Conservation (phyloP, 73 alveolate genomes). For the Symbiodinium natans region DNA sequence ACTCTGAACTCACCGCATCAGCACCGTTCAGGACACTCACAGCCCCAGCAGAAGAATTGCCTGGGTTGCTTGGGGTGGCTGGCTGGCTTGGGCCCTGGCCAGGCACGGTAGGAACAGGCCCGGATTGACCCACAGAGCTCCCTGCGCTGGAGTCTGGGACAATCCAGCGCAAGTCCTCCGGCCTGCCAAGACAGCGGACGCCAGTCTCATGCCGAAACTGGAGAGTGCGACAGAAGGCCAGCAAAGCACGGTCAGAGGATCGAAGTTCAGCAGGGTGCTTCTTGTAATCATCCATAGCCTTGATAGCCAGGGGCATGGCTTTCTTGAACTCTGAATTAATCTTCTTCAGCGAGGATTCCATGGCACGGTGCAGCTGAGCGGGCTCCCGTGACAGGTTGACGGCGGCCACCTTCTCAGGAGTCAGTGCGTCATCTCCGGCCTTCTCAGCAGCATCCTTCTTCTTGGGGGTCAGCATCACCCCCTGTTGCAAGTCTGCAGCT, state of each 20-base stretch:
- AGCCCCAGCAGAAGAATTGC: no score
- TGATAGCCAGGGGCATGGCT: neutral
- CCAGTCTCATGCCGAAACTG: conserved; percentile 9
- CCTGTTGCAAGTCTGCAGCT: neutral
- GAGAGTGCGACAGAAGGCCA: conserved; percentile 12
- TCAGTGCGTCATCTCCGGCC: neutral
- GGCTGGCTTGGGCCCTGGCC: no score
- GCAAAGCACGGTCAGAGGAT: neutral
- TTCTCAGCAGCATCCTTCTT: neutral
- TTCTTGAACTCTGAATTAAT: neutral
- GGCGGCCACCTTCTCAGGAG: neutral
- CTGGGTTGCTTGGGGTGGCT: no score
- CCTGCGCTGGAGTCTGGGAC: neutral
- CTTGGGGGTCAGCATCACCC: no score
- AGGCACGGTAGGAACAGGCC: no score
- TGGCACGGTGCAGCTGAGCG: neutral
- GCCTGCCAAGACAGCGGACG: neutral
- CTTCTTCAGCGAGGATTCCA: neutral
- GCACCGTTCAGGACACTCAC: neutral
- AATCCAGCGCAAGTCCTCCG: neutral
- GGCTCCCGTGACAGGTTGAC: conserved; percentile 9
- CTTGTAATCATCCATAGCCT: neutral
- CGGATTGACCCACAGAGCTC: neutral
- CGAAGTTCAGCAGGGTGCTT: neutral
- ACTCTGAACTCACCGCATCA: neutral